Evolutionary conservation across 208 protist genomes (phyloP).

Genomic region (Vickermania ingenoplastis): DNA sequence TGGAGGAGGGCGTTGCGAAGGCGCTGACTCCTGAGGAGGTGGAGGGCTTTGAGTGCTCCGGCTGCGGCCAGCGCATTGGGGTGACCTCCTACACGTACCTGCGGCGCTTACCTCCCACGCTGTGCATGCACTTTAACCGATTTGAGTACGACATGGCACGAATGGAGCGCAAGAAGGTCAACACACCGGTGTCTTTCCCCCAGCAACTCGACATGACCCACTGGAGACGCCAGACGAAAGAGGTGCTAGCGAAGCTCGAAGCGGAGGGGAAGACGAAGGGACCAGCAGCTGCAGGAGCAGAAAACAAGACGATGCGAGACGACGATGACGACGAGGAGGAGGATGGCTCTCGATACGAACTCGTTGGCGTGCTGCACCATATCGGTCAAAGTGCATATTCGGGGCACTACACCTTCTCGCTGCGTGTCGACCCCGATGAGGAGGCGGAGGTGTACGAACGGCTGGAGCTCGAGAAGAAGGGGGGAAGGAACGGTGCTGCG

Average conservation of each 20-base stretch:
- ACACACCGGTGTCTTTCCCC: conserved; percentile 35
- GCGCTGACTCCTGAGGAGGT: conserved; percentile 58
- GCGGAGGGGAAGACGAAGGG: background rate
- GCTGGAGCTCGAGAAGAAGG: background rate
- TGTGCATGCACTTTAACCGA: conserved; percentile 67
- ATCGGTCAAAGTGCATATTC: conserved; percentile 44
- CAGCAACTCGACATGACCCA: conserved; percentile 49
- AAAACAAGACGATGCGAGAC: background rate
- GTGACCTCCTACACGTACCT: conserved; percentile 70
- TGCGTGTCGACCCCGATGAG: conserved; percentile 22
- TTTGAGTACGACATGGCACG: conserved; percentile 68
- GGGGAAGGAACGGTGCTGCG: background rate
- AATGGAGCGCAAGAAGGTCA: conserved; percentile 55
- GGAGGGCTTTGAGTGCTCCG: conserved; percentile 61
- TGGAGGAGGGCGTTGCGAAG: conserved; percentile 47
- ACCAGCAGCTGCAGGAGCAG: background rate
- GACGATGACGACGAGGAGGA: background rate
- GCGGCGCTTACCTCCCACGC: conserved; percentile 57
- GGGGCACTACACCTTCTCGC: conserved; percentile 79
- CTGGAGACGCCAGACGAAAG: conserved; percentile 31
- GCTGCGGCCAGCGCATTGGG: conserved; percentile 30
- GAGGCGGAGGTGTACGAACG: background rate
- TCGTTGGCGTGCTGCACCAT: conserved; percentile 70
- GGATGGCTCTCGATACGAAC: conserved; percentile 23
- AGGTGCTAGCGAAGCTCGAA: background rate